Conservation (phyloP, 495 filamentous ascomycete species). For the Corynascus novoguineensis region DNA sequence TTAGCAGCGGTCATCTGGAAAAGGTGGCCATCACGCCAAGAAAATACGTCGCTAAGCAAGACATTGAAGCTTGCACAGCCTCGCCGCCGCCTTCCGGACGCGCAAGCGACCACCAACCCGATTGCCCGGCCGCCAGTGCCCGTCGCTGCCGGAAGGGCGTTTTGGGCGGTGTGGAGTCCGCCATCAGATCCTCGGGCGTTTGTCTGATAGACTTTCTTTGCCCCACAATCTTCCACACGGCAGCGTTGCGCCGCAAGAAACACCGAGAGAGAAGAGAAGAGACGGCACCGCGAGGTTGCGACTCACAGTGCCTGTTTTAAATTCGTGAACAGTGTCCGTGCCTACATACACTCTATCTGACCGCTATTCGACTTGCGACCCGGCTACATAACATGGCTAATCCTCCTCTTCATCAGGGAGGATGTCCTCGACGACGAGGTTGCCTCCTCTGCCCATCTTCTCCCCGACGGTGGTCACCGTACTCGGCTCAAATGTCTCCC, state of each 20-base stretch:
- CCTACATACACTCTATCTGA: too few relatives aligned
- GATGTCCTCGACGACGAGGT: constrained; percentile 72
- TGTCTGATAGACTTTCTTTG: not conserved
- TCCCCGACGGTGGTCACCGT: constrained; percentile 58
- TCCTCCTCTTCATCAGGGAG: constrained; percentile 29
- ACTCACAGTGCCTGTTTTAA: too few relatives aligned
- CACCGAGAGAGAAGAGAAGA: too few relatives aligned
- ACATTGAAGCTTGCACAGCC: constrained; percentile 4
- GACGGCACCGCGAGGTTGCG: too few relatives aligned
- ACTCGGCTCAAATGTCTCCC: constrained; percentile 66
- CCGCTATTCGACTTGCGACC: not conserved
- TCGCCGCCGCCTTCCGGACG: constrained; percentile 9
- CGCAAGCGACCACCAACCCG: constrained; percentile 8
- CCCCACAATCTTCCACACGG: not conserved
- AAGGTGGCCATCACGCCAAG: not conserved
- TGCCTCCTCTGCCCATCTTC: constrained; percentile 76
- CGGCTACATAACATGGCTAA: not conserved
- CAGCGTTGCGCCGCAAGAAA: too few relatives aligned
- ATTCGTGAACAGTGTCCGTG: too few relatives aligned
- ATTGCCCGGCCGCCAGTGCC: not conserved
- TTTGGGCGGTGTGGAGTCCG: too few relatives aligned
- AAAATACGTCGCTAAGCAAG: constrained; percentile 6
- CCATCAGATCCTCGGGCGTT: too few relatives aligned
- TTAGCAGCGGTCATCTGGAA: not conserved
- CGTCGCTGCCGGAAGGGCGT: not conserved